Conservation (phyloP, 2,329 filamentous ascomycete genomes). For the Trichoderma afroharzianum region DNA sequence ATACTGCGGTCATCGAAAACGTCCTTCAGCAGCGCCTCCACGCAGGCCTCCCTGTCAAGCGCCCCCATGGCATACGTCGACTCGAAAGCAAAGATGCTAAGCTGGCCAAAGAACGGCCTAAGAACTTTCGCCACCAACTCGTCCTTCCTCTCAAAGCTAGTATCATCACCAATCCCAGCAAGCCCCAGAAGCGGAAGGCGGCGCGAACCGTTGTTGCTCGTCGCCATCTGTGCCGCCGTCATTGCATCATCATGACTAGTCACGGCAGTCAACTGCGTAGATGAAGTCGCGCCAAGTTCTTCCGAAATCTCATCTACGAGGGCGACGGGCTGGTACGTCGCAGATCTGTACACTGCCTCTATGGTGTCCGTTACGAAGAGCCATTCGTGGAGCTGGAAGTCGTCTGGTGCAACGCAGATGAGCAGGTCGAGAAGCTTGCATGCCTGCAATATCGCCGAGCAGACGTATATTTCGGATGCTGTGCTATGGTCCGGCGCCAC, state of each 20-base stretch:
- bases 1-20: constrained; percentile 75
- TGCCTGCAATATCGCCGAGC: constrained; percentile 76
- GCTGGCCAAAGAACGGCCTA: constrained; percentile 81
- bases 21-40: constrained; percentile 63
- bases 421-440: constrained; percentile 90
- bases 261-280: constrained; percentile 27
- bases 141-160: constrained; percentile 57
- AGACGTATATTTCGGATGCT: constrained; percentile 69
- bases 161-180: constrained; percentile 53
- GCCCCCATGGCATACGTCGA: constrained; percentile 80
- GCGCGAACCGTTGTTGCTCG: constrained; percentile 33
- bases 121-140: constrained; percentile 74
- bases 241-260: constrained; percentile 32
- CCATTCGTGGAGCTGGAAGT: constrained; percentile 98
- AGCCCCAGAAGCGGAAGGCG: constrained; percentile 49
- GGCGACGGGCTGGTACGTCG: constrained; percentile 65
- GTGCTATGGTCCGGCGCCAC: constrained; percentile 61
- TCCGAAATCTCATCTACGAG: constrained; percentile 83
- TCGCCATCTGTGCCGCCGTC: constrained; percentile 34
- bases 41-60: constrained; percentile 63
- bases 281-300: constrained; percentile 54
- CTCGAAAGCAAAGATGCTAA: constrained; percentile 93
- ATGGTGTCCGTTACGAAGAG: constrained; percentile 96
- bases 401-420: constrained; percentile 82
- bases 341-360: constrained; percentile 84